Evolutionary conservation across 2,329 filamentous ascomycete genomes (phyloP).

Genomic region (Lachnellula occidentalis): DNA sequence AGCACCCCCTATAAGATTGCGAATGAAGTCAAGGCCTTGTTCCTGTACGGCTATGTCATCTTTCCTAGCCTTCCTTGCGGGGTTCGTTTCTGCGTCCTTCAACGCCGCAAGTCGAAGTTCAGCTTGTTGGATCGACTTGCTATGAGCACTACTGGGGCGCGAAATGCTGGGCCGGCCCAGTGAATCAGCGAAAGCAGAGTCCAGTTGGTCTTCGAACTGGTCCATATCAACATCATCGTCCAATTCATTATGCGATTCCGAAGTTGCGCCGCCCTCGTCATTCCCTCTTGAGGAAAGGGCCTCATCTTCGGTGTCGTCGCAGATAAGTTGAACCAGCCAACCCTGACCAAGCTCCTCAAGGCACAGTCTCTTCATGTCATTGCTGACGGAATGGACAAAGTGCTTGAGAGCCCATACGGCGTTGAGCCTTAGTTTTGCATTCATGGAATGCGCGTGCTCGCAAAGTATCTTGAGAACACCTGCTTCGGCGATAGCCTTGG

Average conservation of each 20-base stretch:
- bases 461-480: constrained; percentile 75
- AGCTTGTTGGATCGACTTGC: constrained; percentile 40
- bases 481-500: constrained; percentile 63
- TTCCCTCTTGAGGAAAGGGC: constrained; percentile 37
- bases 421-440: constrained; percentile 74
- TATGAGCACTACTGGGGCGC: constrained; percentile 25
- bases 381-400: constrained; percentile 66
- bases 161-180: constrained; percentile 17
- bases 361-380: constrained; percentile 69
- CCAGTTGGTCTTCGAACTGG: constrained; percentile 38
- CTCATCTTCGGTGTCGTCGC: constrained; percentile 53
- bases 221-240: constrained; percentile 57
- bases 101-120: constrained; percentile 46
- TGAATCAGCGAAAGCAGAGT: constrained; percentile 19
- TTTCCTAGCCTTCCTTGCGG: constrained; percentile 60
- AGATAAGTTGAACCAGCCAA: constrained; percentile 78
- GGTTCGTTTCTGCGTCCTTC: constrained; percentile 63
- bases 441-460: constrained; percentile 74
- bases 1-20: constrained; percentile 73
- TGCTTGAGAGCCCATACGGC: constrained; percentile 94
- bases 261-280: constrained; percentile 12
- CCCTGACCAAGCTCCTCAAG: constrained; percentile 70
- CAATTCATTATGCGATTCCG: constrained; percentile 35
- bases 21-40: constrained; percentile 81
- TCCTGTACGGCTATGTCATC: constrained; percentile 85